phyloP scores from a whole-genome alignment of 257 asterid genomes.

The Penstemon barbatus region DNA sequence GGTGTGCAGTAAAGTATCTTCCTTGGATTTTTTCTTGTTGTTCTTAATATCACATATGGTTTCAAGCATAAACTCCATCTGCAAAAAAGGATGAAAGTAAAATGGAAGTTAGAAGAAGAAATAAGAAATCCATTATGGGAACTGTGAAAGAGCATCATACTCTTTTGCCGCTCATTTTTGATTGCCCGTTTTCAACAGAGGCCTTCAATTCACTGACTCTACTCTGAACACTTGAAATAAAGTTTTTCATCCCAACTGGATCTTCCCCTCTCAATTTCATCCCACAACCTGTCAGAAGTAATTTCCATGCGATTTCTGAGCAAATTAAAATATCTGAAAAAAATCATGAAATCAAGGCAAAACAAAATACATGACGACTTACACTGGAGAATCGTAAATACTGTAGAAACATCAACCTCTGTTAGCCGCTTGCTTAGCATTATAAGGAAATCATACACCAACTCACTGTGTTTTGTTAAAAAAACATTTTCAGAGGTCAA shows the following conservation, averaged over 20 bases:
- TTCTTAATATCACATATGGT: conserved; percentile 88
- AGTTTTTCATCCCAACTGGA: conserved; percentile 89
- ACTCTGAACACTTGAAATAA: conserved; percentile 69
- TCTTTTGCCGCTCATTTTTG: conserved; percentile 61
- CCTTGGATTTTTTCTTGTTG: conserved; percentile 73
- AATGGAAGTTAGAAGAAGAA: conserved; percentile 20
- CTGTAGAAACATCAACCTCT: conserved; percentile 92
- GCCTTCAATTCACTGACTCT: conserved; percentile 78
- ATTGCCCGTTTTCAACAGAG: conserved; percentile 55
- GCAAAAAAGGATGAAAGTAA: conserved; percentile 35
- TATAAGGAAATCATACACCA: conserved; percentile 87
- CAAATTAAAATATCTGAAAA: neutral
- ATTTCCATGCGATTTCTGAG: conserved; percentile 17
- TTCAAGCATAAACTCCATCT: conserved; percentile 96
- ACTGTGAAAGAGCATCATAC: conserved; percentile 40
- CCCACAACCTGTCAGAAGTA: conserved; percentile 77
- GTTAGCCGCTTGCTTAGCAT: conserved; percentile 86
- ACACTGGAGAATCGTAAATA: conserved; percentile 81
- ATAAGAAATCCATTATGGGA: conserved; percentile 20
- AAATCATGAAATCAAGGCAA: conserved; percentile 11
- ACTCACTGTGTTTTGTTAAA: conserved; percentile 61
- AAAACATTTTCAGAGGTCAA: conserved; percentile 24
- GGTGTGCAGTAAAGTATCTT: conserved; percentile 69
- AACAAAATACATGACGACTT: conserved; percentile 27
- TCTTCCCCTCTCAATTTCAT: conserved; percentile 92